phyloP scores from a whole-genome alignment of 2,329 filamentous ascomycete species.

The Colletotrichum sp. region DNA sequence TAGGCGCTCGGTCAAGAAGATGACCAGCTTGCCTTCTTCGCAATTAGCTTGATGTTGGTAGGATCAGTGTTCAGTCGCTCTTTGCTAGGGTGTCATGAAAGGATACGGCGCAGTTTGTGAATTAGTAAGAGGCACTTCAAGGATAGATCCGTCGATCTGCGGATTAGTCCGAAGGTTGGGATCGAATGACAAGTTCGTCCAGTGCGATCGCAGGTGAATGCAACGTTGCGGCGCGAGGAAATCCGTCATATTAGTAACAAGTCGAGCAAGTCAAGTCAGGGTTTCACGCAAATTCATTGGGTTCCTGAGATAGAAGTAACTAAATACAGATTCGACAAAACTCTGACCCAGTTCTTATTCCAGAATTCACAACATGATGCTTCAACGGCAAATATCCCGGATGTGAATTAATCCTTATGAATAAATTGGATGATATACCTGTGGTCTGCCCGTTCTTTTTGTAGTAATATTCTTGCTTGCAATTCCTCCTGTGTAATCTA shows the following conservation, averaged over 20 bases:
- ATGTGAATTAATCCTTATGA: not conserved
- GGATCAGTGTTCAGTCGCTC: no score
- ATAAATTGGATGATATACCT: not conserved
- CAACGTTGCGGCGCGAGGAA: not conserved
- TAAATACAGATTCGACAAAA: not conserved
- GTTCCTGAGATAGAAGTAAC: not conserved
- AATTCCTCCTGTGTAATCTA: rapidly evolving
- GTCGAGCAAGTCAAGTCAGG: not conserved
- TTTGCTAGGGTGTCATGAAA: no score
- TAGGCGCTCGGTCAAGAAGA: no score
- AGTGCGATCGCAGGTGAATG: not conserved
- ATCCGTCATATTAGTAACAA: not conserved
- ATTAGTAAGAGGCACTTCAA: rapidly evolving
- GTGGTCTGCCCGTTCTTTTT: not conserved
- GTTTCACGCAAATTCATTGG: not conserved
- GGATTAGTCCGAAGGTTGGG: not conserved
- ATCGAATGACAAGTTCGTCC: not conserved
- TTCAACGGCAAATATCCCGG: not conserved
- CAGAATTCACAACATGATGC: not conserved
- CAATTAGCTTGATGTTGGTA: no score
- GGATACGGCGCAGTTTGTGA: not conserved
- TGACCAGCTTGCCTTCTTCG: no score
- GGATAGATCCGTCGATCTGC: not conserved
- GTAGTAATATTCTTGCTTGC: not conserved
- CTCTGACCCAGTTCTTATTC: not conserved